Evolutionary conservation across 2,329 filamentous ascomycete genomes (phyloP).

Genomic region (Penicillium italicum): DNA sequence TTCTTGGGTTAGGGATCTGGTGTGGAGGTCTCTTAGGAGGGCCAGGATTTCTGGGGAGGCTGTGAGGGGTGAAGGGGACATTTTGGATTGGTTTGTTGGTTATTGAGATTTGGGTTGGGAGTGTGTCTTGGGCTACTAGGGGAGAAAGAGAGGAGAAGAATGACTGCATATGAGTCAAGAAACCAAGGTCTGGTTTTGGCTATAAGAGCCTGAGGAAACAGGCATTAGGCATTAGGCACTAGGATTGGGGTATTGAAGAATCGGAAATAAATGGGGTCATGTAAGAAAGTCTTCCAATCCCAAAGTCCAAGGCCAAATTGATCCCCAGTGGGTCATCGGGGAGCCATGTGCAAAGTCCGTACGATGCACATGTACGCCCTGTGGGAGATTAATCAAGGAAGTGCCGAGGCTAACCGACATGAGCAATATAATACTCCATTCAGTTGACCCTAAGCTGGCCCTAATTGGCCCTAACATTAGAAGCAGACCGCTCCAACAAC

Average conservation of each 20-base stretch:
- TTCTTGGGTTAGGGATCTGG: conserved; percentile 34
- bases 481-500: background rate
- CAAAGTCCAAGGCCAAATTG: background rate
- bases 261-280: background rate
- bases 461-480: background rate
- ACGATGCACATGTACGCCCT: background rate
- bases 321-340: background rate
- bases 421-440: background rate
- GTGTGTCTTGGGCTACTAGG: background rate
- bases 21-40: conserved; percentile 33
- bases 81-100: background rate
- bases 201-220: background rate
- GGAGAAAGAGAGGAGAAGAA: no score
- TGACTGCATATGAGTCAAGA: no score
- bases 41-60: conserved; percentile 15
- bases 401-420: background rate
- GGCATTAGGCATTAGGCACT: background rate
- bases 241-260: background rate
- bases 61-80: conserved; percentile 15
- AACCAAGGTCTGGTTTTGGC: background rate
- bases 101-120: background rate
- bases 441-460: background rate
- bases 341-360: background rate
- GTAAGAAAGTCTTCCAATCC: background rate
- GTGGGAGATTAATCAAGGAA: background rate